Evolutionary conservation across 2,329 filamentous ascomycete genomes (phyloP).

Genomic region (Fusarium lyarnte): DNA sequence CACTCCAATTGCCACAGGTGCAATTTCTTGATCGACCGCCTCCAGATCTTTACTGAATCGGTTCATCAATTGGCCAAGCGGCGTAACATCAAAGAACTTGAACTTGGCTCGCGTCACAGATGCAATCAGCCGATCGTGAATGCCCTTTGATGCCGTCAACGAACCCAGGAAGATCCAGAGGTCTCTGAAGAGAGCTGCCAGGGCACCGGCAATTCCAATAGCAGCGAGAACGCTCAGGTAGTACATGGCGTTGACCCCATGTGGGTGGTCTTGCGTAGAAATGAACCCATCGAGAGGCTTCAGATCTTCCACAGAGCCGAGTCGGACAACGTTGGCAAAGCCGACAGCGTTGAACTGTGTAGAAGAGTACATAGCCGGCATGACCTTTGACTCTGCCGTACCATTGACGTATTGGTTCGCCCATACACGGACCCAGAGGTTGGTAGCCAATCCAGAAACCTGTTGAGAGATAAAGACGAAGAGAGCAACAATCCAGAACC

Average conservation of each 20-base stretch:
- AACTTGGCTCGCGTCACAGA: conserved; percentile 90
- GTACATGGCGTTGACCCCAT: conserved; percentile 79
- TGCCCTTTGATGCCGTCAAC: conserved; percentile 82
- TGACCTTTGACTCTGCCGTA: conserved; percentile 37
- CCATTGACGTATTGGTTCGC: conserved; percentile 80
- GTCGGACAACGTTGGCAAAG: conserved; percentile 52
- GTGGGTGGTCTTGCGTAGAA: neutral
- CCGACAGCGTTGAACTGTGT: conserved; percentile 43
- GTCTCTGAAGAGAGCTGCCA: conserved; percentile 85
- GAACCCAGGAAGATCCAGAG: conserved; percentile 93
- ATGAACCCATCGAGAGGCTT: conserved; percentile 3
- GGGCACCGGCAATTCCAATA: conserved; percentile 79
- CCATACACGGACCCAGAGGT: conserved; percentile 95
- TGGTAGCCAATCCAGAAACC: conserved; percentile 84
- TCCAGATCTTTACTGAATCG: conserved; percentile 98
- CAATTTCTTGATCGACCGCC: conserved; percentile 93
- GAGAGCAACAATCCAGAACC: conserved; percentile 86
- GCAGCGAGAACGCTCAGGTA: conserved; percentile 85
- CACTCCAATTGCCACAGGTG: conserved; percentile 84
- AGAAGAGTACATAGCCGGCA: conserved; percentile 39
- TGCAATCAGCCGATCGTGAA: conserved; percentile 82
- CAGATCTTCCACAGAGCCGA: conserved; percentile 45
- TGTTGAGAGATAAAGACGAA: conserved; percentile 85
- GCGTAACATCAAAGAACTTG: conserved; percentile 97
- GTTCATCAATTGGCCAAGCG: conserved; percentile 96